Evolutionary conservation across 176 grass and related monocot genomes (phyloP), one percentile per base, ranked within the genome.

Genomic region (Bothriochloa decipiens): DNA sequence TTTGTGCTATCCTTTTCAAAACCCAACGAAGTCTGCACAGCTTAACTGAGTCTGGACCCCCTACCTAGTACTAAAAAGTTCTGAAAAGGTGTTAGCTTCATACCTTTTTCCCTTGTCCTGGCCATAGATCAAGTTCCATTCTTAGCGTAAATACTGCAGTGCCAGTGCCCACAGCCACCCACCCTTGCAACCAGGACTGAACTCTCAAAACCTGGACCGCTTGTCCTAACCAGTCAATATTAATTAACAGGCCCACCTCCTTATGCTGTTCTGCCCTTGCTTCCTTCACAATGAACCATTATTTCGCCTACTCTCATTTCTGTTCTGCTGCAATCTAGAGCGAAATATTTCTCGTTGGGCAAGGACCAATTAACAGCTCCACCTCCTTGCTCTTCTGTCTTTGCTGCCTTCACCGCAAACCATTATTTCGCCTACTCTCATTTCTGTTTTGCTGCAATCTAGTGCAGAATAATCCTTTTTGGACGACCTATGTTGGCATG

Each of bases 201-300:
- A 11, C 37, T 69, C 64, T 61, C 45, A 58, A 39, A 60, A 14
- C 47, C 36, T 64, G 86, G 65, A 88, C 79, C 73, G 62, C 39
- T 26, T 79, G 40, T 69, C 84, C 57, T 82, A 83, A 11, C 11
- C 47, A 83, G 47, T 80, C 60, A 79, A 75, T 79, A 79, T 60
- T 33, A 60, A 68, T 22, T 29, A 68, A 37, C 76, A 4, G 37
- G n/a, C 79, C 61, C 14, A 27, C 27, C 32, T 65, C 23, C n/a
- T 16, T 35, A 5, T 79, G 72, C 45, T 62, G n/a, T 14, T 23
- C 3, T 65, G 79, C 77, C 84, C 75, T 90, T 79, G 28, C 11
- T 83, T 81, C 80, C 68, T 87, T 46, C 17, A 3, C 68, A 23
- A 80, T 3, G 35, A 43, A 36, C 63, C 63, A 80, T 70, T 75